Conservation (phyloP, 2,329 filamentous ascomycete genomes). For the Aspergillus puulaauensis region DNA sequence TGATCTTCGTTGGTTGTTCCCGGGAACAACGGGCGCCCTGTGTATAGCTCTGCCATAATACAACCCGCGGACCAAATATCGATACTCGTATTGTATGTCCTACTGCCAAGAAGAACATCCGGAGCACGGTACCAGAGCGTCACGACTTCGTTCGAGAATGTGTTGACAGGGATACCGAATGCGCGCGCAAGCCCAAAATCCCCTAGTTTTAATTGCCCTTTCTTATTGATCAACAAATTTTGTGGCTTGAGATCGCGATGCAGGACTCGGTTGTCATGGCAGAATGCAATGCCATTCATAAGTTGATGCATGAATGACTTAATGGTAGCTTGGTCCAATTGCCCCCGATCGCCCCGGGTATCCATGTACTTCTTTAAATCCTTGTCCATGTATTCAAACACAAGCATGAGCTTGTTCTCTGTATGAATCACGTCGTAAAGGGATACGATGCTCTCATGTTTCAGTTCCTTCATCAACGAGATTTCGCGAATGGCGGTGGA, state of each 20-base stretch:
- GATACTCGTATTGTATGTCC: conserved; percentile 99
- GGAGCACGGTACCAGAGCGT: conserved; percentile 97
- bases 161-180: conserved; percentile 96
- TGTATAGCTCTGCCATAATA: conserved; percentile 99
- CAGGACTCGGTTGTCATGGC: conserved; percentile 93
- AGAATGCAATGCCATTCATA: conserved; percentile 92
- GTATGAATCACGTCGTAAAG: conserved; percentile 99
- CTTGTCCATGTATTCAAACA: conserved; percentile 98
- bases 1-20: conserved; percentile 99
- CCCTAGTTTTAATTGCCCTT: conserved; percentile 85
- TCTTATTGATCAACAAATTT: conserved; percentile 91
- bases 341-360: conserved; percentile 81
- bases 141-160: conserved; percentile 96
- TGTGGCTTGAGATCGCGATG: conserved; percentile 96
- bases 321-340: conserved; percentile 84
- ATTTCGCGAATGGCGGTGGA: conserved; percentile 98
- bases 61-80: conserved; percentile 99
- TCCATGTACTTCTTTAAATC: conserved; percentile 99
- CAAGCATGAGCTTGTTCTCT: conserved; percentile 99
- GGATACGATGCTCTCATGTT: conserved; percentile 96
- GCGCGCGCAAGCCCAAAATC: conserved; percentile 93
- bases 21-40: conserved; percentile 89
- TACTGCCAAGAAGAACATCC: conserved; percentile 87
- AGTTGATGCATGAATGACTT: conserved; percentile 99
- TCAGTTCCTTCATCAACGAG: conserved; percentile 98